phyloP scores from a whole-genome alignment of 2,329 filamentous ascomycete species.

The Bipolaris sorokiniana region DNA sequence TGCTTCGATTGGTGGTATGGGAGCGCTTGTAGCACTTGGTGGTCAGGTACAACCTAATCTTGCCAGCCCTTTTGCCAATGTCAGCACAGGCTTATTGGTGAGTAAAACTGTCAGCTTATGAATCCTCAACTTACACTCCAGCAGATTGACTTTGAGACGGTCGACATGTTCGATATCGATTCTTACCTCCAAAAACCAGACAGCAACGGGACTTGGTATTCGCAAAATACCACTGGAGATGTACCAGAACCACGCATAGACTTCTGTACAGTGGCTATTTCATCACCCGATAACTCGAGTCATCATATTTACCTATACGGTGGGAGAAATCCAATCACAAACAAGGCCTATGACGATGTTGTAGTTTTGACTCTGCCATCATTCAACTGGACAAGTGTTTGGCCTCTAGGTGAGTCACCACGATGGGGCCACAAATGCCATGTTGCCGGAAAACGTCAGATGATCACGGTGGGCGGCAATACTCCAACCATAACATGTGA shows the following conservation, averaged over 20 bases:
- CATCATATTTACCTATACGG: constrained; percentile 59
- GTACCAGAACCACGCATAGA: constrained; percentile 53
- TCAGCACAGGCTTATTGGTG: neutral
- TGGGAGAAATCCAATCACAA: constrained; percentile 49
- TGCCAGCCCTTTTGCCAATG: neutral
- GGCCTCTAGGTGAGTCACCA: constrained; percentile 40
- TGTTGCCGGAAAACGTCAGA: constrained; percentile 45
- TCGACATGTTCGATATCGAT: constrained; percentile 52
- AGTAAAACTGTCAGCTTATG: neutral
- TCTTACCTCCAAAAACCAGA: constrained; percentile 24
- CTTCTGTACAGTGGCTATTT: constrained; percentile 52
- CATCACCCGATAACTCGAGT: constrained; percentile 54
- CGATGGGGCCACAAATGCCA: constrained; percentile 54
- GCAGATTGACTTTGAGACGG: constrained; percentile 20
- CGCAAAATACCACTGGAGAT: constrained; percentile 51
- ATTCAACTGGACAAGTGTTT: constrained; percentile 54
- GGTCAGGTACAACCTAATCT: neutral
- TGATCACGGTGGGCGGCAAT: constrained; percentile 52
- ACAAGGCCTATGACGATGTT: constrained; percentile 49
- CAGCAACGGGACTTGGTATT: constrained; percentile 51
- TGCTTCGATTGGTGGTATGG: neutral
- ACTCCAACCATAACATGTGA: neutral
- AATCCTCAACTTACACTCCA: neutral
- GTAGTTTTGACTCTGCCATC: constrained; percentile 56
- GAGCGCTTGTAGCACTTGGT: neutral